Base-by-base conservation (phyloP, 371 early-diverging fungal species). In the Saksenaea oblongispora region DNA sequence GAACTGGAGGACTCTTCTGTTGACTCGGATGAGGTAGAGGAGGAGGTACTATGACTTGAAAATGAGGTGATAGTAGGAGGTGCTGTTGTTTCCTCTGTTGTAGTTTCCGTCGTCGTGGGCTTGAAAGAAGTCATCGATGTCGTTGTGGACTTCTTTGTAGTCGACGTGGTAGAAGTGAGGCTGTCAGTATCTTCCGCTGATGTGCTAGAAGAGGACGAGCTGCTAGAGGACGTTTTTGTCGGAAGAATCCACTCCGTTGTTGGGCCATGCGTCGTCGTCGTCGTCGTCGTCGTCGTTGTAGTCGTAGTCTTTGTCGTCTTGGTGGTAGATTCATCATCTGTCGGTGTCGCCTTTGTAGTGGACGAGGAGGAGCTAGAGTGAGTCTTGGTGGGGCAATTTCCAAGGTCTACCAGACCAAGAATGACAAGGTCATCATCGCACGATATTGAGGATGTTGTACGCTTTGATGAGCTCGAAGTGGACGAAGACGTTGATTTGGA, bases 381-480 rank as follows among this genome's bases (percentile, higher is more conserved):
- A 2, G 59, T 54, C 11, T 59, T 35, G 14, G 54, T 39, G 5
- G 64, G 59, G 34, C 58, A 59, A 42, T 59, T 58, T 37, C n/a
- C 64, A 11, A 58, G 34, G 14, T 22, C 51, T 0, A 47, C 9
- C 24, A 47, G 11, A 3, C 22, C 51, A 47, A 8, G 22, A 4
- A 47, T 17, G 22, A 31, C 31, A 31, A 47, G 51, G 4, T 9
- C n/a, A 1, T 47, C 51, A 22, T 47, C 51, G 22, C 51, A 47
- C 17, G 17, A n/a, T 5, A 2, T 11, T 2, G 22, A 22, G 54
- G 54, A 15, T 28, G 39, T 59, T 54, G 58, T 11, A 54, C 17
- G 26, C 36, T 51, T 34, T 14, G 61, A 24, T n/a, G 58, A 37
- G 5, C 14, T 34, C 5, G 31, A 26, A 14, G 53, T 31, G 24